Conservation (phyloP, 306 rosid genomes). For the Trifolium pratense region DNA sequence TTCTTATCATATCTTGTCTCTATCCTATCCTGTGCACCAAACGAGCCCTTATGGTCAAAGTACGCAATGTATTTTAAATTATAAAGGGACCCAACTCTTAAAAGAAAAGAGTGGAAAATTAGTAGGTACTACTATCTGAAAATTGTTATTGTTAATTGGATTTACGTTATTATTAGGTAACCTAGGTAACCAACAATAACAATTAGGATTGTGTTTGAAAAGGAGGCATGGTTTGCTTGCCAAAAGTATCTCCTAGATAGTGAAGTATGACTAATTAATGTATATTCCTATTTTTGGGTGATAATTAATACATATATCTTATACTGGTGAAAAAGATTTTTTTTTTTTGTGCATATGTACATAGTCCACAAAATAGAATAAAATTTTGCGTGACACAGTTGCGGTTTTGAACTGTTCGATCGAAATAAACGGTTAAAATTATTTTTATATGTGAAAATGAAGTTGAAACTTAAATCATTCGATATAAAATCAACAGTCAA, state of each 20-base stretch:
- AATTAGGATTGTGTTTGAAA: constrained; percentile 22
- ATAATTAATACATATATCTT: constrained; percentile 6
- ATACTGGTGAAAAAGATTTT: background rate
- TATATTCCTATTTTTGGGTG: background rate
- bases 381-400: too few species aligned
- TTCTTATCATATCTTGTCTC: too few species aligned
- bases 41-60: constrained; percentile 10
- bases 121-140: background rate
- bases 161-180: constrained; percentile 34
- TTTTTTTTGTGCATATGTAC: too few species aligned
- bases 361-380: too few species aligned
- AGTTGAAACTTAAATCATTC: too few species aligned
- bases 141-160: background rate
- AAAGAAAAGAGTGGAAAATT: background rate
- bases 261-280: constrained; percentile 24
- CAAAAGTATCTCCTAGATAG: constrained; percentile 29
- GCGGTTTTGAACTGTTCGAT: too few species aligned
- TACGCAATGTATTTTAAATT: constrained; percentile 2
- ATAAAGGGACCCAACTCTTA: background rate
- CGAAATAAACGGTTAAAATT: too few species aligned
- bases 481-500: too few species aligned
- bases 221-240: constrained; percentile 30
- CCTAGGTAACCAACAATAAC: constrained; percentile 28
- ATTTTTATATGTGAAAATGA: too few species aligned
- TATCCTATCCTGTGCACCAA: too few species aligned